Conservation (phyloP, 2,329 filamentous ascomycete species). For the Diaporthe sp. region DNA sequence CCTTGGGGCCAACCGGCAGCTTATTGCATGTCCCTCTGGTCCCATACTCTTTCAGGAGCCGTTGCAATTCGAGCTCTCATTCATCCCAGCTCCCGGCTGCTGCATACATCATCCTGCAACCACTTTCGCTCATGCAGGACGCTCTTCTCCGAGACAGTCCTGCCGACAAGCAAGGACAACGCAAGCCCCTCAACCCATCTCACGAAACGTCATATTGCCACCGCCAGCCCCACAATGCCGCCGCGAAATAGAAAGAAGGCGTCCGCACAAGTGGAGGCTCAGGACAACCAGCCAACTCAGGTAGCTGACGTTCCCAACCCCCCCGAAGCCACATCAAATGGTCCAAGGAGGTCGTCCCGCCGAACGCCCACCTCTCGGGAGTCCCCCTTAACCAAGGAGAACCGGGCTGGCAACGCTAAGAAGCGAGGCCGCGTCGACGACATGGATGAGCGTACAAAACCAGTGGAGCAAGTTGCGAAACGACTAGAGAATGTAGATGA, state of each 20-base stretch:
- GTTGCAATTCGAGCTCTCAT: conserved; percentile 29
- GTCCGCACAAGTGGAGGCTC: background rate
- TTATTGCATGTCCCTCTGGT: conserved; percentile 28
- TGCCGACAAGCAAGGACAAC: background rate
- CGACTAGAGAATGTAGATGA: conserved; percentile 35
- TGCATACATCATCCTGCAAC: background rate
- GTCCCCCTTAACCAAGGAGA: background rate
- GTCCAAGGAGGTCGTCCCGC: conserved; percentile 33
- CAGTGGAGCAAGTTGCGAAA: background rate
- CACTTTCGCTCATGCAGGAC: conserved; percentile 2
- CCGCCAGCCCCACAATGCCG: conserved; percentile 32
- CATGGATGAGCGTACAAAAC: background rate
- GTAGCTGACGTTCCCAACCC: background rate
- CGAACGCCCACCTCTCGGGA: background rate
- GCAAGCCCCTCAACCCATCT: background rate
- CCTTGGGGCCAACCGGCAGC: background rate
- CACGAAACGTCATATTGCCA: conserved; percentile 36
- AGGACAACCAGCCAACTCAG: background rate
- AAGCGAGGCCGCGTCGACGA: background rate
- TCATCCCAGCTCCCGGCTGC: background rate
- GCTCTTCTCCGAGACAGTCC: background rate
- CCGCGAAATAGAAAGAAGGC: conserved; percentile 31
- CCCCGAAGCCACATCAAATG: background rate
- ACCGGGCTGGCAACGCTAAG: background rate
- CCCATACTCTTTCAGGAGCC: background rate